phyloP scores from a whole-genome alignment of 805 yeast species.

The Cyberlindnera mrakii region DNA sequence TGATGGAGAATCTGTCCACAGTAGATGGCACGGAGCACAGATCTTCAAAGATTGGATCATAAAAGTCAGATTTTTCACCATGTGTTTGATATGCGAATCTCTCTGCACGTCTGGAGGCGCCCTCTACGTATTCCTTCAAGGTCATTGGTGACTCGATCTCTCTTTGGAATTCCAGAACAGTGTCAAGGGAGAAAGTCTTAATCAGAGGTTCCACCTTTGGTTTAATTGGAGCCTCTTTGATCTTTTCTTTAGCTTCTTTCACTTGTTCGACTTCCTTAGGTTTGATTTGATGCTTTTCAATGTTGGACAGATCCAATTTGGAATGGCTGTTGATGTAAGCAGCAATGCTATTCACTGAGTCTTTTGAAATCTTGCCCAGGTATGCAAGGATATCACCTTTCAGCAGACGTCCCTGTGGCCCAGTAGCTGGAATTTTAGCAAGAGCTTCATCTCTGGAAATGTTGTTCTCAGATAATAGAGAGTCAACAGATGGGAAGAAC shows the following conservation, averaged over 20 bases:
- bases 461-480: slow-evolving; percentile 52
- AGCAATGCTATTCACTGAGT: slow-evolving; percentile 47
- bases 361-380: slow-evolving; percentile 63
- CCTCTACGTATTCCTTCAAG: slow-evolving; percentile 28
- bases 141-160: slow-evolving; percentile 19
- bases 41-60: slow-evolving; percentile 57
- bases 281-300: slow-evolving; percentile 32
- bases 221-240: slow-evolving; percentile 12
- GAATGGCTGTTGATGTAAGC: slow-evolving; percentile 48
- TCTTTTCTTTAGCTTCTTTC: slow-evolving; percentile 11
- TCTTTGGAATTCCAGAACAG: slow-evolving; percentile 24
- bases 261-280: slow-evolving; percentile 23
- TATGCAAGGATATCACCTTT: slow-evolving; percentile 89
- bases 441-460: slow-evolving; percentile 70
- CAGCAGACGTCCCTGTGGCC: slow-evolving; percentile 81
- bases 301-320: slow-evolving; percentile 68
- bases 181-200: slow-evolving; percentile 25
- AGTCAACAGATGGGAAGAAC: slow-evolving; percentile 73
- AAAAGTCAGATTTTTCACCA: slow-evolving; percentile 38
- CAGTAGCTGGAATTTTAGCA: slow-evolving; percentile 70
- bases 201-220: slow-evolving; percentile 30
- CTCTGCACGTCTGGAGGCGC: slow-evolving; percentile 43
- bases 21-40: slow-evolving; percentile 40
- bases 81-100: slow-evolving; percentile 34
- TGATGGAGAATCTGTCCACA: slow-evolving; percentile 38